phyloP scores from a whole-genome alignment of 148 eudicot genomes.

The Rhododendron griersonianum region DNA sequence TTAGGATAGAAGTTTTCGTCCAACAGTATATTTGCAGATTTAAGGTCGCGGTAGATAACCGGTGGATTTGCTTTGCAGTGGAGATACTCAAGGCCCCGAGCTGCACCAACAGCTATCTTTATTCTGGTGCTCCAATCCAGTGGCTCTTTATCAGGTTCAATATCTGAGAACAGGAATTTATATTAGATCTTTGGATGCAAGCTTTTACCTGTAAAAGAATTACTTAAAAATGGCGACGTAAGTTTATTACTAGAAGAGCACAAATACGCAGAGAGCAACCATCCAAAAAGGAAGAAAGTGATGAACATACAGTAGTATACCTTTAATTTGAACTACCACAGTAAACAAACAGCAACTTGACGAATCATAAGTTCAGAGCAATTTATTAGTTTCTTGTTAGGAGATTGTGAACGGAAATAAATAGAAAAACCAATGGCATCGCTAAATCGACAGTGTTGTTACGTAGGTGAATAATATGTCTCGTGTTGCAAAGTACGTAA shows the following conservation, averaged over 20 bases:
- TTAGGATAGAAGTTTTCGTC: slow-evolving; percentile 65
- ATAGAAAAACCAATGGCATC: not conserved
- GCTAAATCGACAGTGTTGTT: not conserved
- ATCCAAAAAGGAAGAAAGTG: not conserved
- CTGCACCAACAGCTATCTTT: slow-evolving; percentile 88
- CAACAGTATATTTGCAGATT: slow-evolving; percentile 80
- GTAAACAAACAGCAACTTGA: not conserved
- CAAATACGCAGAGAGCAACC: not conserved
- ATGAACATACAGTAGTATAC: not conserved
- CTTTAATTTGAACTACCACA: not conserved
- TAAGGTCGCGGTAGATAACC: slow-evolving; percentile 88
- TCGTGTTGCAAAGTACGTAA: not conserved
- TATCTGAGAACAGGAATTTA: slow-evolving; percentile 14
- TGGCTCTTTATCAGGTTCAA: slow-evolving; percentile 29
- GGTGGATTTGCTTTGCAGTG: slow-evolving; percentile 83
- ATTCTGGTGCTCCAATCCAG: slow-evolving; percentile 66
- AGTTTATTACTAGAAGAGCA: not conserved
- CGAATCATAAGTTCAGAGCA: not conserved
- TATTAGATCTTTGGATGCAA: not conserved
- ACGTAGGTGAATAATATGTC: not conserved
- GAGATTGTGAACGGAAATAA: not conserved
- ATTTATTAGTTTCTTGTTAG: not conserved
- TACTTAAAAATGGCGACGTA: not conserved
- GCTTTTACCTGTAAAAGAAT: not conserved
- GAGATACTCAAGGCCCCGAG: slow-evolving; percentile 73